phyloP scores from a whole-genome alignment of 129 eudicot genomes.

The Helianthus tuberosus region DNA sequence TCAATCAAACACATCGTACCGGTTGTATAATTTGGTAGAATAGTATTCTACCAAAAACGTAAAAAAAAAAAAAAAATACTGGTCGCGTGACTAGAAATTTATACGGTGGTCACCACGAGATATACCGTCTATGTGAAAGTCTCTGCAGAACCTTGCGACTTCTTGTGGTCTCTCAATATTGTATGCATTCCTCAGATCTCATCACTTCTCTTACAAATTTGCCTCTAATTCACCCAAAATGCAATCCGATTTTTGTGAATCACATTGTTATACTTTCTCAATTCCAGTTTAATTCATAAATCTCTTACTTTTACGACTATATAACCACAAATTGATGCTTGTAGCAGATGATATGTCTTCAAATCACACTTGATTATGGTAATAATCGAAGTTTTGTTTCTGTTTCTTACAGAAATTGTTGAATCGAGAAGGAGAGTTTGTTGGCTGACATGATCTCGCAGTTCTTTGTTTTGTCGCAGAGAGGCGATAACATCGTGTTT shows the following conservation, averaged over 20 bases:
- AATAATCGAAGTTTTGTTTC: conserved; percentile 16
- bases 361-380: background rate
- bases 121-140: background rate
- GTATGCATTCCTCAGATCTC: conserved; percentile 28
- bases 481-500: conserved; percentile 90
- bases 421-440: conserved; percentile 14
- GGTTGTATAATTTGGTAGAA: too few relatives aligned
- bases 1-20: too few relatives aligned
- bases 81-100: background rate
- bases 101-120: conserved; percentile 14
- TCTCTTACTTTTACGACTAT: conserved; percentile 15
- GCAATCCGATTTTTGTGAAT: conserved; percentile 12
- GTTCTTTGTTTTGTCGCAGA: conserved; percentile 90
- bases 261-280: background rate
- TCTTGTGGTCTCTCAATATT: conserved; percentile 15
- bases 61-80: background rate
- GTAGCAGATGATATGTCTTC: conserved; percentile 2
- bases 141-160: conserved; percentile 22
- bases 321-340: conserved; percentile 2
- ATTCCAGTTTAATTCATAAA: conserved; percentile 8
- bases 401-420: conserved; percentile 22
- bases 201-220: conserved; percentile 7
- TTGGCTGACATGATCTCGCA: conserved; percentile 70
- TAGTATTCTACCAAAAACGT: too few relatives aligned
- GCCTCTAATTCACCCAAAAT: background rate